Percentiles rank a stretch among this genome's conserved stretches.
Evolutionary conservation across 257 asterid species (phyloP).

Genomic region (Petrea volubilis): DNA sequence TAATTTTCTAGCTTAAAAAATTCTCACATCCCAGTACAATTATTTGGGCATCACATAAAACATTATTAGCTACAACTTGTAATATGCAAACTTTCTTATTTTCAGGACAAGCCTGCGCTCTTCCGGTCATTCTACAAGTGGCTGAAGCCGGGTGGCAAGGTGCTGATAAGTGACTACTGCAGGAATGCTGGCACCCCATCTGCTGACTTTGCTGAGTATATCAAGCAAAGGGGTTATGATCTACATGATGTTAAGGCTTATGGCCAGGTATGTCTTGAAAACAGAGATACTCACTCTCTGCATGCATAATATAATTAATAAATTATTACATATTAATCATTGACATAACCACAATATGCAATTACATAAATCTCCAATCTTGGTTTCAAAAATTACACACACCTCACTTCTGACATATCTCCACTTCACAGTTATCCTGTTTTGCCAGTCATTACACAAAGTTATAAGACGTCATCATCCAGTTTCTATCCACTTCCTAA

Average conservation of each 20-base stretch:
- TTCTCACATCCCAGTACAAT: neutral
- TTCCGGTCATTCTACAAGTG: constrained; percentile 91
- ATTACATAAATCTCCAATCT: no score
- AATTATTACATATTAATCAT: no score
- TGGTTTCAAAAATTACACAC: no score
- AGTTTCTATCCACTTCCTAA: no score
- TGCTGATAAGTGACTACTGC: constrained; percentile 93
- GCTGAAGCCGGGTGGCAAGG: constrained; percentile 97
- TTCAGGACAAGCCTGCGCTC: constrained; percentile 91
- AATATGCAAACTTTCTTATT: neutral
- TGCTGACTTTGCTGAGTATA: constrained; percentile 66
- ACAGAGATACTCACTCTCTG: neutral
- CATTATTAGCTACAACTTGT: neutral
- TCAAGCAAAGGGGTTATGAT: constrained; percentile 90
- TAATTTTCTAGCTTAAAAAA: constrained; percentile 25
- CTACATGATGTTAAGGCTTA: constrained; percentile 79
- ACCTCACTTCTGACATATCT: no score
- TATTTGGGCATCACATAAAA: neutral
- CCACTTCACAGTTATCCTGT: no score
- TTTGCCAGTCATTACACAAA: no score
- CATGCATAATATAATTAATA: neutral
- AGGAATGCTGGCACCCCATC: constrained; percentile 76
- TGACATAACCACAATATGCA: no score
- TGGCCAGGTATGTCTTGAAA: constrained; percentile 59
- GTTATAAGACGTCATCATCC: no score